A percentile compares a stretch with the other conserved stretches of the same genome.
Evolutionary conservation across 1,284 basidiomycete species (phyloP).

Genomic region (Boletellus sp.): DNA sequence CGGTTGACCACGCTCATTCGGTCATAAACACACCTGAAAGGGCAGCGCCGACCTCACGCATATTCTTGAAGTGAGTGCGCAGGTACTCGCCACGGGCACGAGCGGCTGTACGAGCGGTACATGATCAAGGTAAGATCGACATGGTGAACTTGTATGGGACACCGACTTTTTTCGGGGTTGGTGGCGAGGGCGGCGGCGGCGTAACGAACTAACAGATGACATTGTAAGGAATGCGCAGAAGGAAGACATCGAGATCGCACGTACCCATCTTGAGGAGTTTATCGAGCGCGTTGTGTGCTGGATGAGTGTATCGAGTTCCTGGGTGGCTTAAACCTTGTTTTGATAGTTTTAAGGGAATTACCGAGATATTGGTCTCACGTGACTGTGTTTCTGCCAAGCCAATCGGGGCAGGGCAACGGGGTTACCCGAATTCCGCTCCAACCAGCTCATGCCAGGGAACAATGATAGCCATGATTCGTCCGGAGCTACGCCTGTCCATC

Average conservation of each 20-base stretch:
- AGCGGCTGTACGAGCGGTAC: slow-evolving; percentile 56
- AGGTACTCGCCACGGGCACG: slow-evolving; percentile 95
- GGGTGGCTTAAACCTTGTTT: slow-evolving; percentile 35
- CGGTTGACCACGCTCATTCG: not conserved
- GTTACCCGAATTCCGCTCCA: not conserved
- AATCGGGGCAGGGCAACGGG: not conserved
- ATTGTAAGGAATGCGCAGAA: slow-evolving; percentile 6
- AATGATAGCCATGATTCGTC: slow-evolving; percentile 30
- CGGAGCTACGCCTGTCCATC: slow-evolving; percentile 18
- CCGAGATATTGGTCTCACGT: slow-evolving; percentile 12
- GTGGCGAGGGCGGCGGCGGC: slow-evolving; percentile 79
- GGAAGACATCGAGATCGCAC: slow-evolving; percentile 11
- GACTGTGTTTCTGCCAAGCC: not conserved
- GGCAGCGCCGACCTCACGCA: slow-evolving; percentile 91
- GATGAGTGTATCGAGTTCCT: not conserved
- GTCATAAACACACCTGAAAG: slow-evolving; percentile 62
- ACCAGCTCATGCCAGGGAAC: slow-evolving; percentile 27
- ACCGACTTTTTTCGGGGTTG: slow-evolving; percentile 92
- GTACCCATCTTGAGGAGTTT: slow-evolving; percentile 35
- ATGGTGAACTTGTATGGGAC: not conserved
- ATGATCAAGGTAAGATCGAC: slow-evolving; percentile 15
- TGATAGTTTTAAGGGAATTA: slow-evolving; percentile 30
- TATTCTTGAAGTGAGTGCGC: slow-evolving; percentile 99
- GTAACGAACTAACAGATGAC: slow-evolving; percentile 73
- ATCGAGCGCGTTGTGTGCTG: slow-evolving; percentile 22